Base-by-base conservation (phyloP, 805 yeast genomes). In the Lachancea sp. region DNA sequence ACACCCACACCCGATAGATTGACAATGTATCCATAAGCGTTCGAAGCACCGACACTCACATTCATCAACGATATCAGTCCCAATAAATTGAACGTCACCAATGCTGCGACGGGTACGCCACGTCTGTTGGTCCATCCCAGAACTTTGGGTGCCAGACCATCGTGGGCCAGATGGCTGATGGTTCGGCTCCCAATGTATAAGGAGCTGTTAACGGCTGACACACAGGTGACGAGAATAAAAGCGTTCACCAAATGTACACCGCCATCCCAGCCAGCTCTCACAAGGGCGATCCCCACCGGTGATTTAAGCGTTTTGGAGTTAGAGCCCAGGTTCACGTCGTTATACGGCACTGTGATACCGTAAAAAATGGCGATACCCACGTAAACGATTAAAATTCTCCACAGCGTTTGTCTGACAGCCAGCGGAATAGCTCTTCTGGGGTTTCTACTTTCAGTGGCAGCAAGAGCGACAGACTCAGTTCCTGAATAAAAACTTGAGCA, bases 1-100 rank as follows among this genome's bases (percentile, higher is more conserved):
- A 80, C 78, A 1, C 83, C 78, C 18, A 82, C 83, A 48, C 87
- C 86, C 2, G 82, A 72, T 36, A 81, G 63, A 54, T 77, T 78
- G 38, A 79, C 79, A 53, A 80, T 78, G 57, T 81, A 81, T 29
- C 53, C 58, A 62, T 79, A 81, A 2, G 85, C 85, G 32, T 38
- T 36, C n/a, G 41, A 38, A 16, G 47, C 42, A 19, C 42, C 42
- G 16, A 38, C 43, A 38, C 43, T 38, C 16, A 44, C 36, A 34
- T 38, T 44, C 43, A 44, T 38, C 12, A 44, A 19, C 3, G 43
- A 44, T 13, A 38, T 33, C 18, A 44, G 32, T 10, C 43, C 42
- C 29, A 44, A 27, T 13, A 32, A 17, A 29, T 44, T 38, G 19
- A 38, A 44, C 15, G 35, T 17, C 18, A 35, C 20, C 17, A 44